Percentiles rank a stretch among this genome's conserved stretches.
phyloP scores from a whole-genome alignment of 768 basidiomycete species.

The Phaffia australis region DNA sequence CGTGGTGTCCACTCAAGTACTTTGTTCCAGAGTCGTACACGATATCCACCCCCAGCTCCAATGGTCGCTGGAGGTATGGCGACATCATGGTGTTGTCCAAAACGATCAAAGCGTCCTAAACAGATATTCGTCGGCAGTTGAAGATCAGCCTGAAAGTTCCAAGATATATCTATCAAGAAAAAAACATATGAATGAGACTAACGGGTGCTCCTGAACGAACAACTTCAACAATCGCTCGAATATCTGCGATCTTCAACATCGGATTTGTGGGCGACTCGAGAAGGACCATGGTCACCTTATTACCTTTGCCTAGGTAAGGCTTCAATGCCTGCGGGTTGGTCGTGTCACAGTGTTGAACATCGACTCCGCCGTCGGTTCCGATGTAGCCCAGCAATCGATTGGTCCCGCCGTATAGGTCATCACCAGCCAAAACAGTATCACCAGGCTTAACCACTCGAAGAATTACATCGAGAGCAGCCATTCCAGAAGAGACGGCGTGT shows the following conservation, averaged over 20 bases:
- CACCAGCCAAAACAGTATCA: conserved; percentile 80
- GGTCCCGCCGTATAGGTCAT: conserved; percentile 95
- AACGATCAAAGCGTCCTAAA: conserved; percentile 35
- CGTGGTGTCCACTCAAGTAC: conserved; percentile 95
- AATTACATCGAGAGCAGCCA: conserved; percentile 95
- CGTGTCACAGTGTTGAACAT: conserved; percentile 87
- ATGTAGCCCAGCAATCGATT: conserved; percentile 88
- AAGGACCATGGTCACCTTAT: conserved; percentile 64
- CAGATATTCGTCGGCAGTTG: neutral
- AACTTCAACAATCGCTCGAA: conserved; percentile 67
- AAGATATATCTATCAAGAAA: neutral
- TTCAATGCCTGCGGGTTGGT: conserved; percentile 58
- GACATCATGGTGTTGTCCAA: conserved; percentile 99
- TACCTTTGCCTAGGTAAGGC: conserved; percentile 55
- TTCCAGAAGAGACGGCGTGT: conserved; percentile 87
- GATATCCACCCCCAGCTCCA: conserved; percentile 91
- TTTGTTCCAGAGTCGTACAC: conserved; percentile 98
- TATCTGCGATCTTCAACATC: conserved; percentile 83
- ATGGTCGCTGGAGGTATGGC: conserved; percentile 86
- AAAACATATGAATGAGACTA: neutral
- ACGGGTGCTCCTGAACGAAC: conserved; percentile 68
- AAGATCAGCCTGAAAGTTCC: neutral
- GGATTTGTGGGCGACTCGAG: conserved; percentile 97
- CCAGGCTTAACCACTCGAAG: conserved; percentile 86
- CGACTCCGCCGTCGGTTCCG: conserved; percentile 69